These are phyloP conservation scores for Flammula alnicola DNA, from an alignment of 1,284 basidiomycete species.

Conservation along the genomic window DNA sequence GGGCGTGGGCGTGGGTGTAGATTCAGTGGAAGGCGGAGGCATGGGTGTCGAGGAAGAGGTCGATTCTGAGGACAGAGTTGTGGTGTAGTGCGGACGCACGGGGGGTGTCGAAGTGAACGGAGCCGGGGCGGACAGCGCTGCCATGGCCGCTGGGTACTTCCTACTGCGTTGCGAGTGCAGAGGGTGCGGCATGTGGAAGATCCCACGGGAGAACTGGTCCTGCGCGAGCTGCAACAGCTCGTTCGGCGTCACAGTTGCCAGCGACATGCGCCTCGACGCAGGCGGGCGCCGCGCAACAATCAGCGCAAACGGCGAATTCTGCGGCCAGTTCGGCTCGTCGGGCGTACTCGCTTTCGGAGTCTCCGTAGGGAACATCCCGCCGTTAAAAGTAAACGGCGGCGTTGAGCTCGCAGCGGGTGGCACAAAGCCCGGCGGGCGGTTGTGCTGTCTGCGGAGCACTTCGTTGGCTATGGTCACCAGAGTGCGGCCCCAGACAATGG, in stretches of 20 bases:
- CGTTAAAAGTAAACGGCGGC: too few species aligned
- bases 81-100: constrained; percentile 10
- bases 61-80: not conserved
- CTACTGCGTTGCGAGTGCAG: constrained; percentile 28
- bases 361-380: too few species aligned
- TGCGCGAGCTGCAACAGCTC: constrained; percentile 63
- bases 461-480: constrained; percentile 63
- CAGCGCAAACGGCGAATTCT: constrained; percentile 55
- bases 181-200: constrained; percentile 71
- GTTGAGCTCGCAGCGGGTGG: not conserved
- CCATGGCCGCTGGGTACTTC: constrained; percentile 3
- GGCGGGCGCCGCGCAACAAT: constrained; percentile 57
- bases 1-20: not conserved
- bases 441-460: constrained; percentile 35
- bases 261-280: constrained; percentile 52
- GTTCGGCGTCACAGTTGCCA: constrained; percentile 47
- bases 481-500: constrained; percentile 67
- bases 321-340: constrained; percentile 54
- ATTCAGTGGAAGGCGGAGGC: not conserved
- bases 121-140: constrained; percentile 5
- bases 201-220: constrained; percentile 69
- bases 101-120: constrained; percentile 10
- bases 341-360: constrained; percentile 4
- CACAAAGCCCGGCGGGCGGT: not conserved
- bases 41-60: not conserved